These are phyloP conservation scores for Amauroascus verrucosus DNA, from an alignment of 2,329 filamentous ascomycete species.

Conservation along the genomic window DNA sequence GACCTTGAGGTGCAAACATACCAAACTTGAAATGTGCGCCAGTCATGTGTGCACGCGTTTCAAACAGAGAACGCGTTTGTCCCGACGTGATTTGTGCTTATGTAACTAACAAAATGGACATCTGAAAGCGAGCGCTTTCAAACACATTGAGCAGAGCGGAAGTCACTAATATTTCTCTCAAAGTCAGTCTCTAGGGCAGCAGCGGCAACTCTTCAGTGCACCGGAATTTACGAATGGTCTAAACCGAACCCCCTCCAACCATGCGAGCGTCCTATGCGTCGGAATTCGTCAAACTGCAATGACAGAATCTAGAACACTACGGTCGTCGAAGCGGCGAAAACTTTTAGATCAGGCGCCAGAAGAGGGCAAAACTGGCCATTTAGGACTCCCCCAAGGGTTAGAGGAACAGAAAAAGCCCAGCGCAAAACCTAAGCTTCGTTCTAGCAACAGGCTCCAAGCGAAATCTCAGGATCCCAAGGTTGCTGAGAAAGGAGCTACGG, in stretches of 20 bases:
- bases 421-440: not conserved
- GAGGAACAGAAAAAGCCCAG: not conserved
- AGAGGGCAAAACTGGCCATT: not conserved
- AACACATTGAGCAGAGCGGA: no score
- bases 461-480: not conserved
- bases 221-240: no score
- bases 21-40: not conserved
- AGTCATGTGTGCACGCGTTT: not conserved
- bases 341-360: slow-evolving; percentile 21
- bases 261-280: not conserved
- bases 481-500: not conserved
- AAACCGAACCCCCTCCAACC: no score
- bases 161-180: not conserved
- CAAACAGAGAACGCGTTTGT: not conserved
- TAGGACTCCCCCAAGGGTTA: not conserved
- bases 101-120: no score
- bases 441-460: not conserved
- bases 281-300: not conserved
- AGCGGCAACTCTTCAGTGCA: not conserved
- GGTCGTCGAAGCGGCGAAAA: slow-evolving; percentile 30
- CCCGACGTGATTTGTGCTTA: no score
- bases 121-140: no score
- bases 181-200: not conserved
- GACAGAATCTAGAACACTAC: slow-evolving; percentile 15
- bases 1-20: not conserved